Evolutionary conservation across 2,329 filamentous ascomycete species (phyloP), one percentile per base, ranked within the genome.

Genomic region (Paramyrothecium sp.): DNA sequence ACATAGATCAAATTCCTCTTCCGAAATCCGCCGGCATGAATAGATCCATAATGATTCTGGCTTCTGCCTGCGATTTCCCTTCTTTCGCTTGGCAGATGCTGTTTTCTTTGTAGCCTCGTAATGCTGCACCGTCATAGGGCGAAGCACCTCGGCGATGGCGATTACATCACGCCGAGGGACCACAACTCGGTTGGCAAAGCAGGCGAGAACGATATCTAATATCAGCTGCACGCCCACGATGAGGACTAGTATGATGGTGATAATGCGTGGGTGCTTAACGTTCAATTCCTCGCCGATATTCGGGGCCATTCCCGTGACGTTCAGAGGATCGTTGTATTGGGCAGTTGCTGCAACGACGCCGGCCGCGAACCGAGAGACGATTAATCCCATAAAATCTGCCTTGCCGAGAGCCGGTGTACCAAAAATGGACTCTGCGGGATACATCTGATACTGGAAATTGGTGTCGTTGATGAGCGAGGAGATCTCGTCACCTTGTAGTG

Each of bases 401-500:
- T 7, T 30, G 2, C 53, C 53, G 16, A 34, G 33, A 10, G 33
- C n/a, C n/a, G 53, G 53, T 3, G 26, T 48, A 17, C 53, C 53
- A 34, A 44, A 54, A 8, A 48, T 41, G 12, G 53, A 54, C n/a
- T 34, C 20, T 10, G 41, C 7, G 3, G 53, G 44, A 20, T 54
- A 54, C 19, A 49, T 26, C 12, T 44, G 30, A 17, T 34, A 54
- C 11, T 54, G 53, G 38, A 19, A 16, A 16, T 19, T 44, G 5
- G 38, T 44, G 38, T 44, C 38, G n/a, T 44, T 19, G 4, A 19
- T 16, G 21, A 54, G 5, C 3, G 44, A 49, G 7, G n/a, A 21
- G 23, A 48, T 34, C 2, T 17, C 17, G 17, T 54, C 23, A 1
- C 63, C 65, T 46, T 67, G 65, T 0, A 67, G 56, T 1, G 65